These are phyloP conservation scores for Lachancea waltii DNA, from an alignment of 805 yeast species.

Conservation along the genomic window DNA sequence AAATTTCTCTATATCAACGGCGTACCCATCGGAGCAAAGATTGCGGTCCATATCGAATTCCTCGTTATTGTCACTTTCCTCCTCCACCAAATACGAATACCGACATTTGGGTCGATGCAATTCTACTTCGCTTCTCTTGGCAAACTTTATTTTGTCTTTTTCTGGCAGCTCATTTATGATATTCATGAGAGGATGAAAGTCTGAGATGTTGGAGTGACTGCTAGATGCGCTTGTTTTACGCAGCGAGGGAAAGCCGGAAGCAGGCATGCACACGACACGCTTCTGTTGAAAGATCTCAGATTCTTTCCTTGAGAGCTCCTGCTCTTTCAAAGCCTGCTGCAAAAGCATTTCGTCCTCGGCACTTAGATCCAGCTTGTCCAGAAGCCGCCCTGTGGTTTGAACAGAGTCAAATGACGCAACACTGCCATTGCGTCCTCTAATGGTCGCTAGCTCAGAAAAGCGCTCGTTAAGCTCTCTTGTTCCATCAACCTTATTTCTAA, in stretches of 20 bases:
- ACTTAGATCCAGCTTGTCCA: conserved; percentile 30
- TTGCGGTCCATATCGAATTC: background rate
- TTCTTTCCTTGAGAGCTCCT: conserved; percentile 13
- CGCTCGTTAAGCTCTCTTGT: background rate
- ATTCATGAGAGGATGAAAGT: conserved; percentile 3
- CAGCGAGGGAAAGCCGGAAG: conserved; percentile 30
- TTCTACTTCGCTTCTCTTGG: conserved; percentile 21
- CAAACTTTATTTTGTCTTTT: conserved; percentile 4
- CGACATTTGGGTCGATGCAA: conserved; percentile 27
- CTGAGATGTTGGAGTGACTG: background rate
- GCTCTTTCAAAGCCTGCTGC: conserved; percentile 24
- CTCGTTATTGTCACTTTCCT: conserved; percentile 19
- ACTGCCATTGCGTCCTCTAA: conserved; percentile 16
- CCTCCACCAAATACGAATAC: conserved; percentile 32
- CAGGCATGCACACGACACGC: conserved; percentile 27
- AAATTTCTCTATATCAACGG: conserved; percentile 9
- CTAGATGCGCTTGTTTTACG: conserved; percentile 11
- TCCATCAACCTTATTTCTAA: background rate
- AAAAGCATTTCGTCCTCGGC: conserved; percentile 29
- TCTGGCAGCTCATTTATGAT: conserved; percentile 8
- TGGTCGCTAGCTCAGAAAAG: background rate
- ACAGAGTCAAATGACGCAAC: conserved; percentile 27
- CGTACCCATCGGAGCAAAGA: background rate
- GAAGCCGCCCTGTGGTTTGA: conserved; percentile 26
- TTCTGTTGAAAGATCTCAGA: conserved; percentile 8